Evolutionary conservation across 768 basidiomycete genomes (phyloP).

Genomic region (Leucosporidium creatinivorum): DNA sequence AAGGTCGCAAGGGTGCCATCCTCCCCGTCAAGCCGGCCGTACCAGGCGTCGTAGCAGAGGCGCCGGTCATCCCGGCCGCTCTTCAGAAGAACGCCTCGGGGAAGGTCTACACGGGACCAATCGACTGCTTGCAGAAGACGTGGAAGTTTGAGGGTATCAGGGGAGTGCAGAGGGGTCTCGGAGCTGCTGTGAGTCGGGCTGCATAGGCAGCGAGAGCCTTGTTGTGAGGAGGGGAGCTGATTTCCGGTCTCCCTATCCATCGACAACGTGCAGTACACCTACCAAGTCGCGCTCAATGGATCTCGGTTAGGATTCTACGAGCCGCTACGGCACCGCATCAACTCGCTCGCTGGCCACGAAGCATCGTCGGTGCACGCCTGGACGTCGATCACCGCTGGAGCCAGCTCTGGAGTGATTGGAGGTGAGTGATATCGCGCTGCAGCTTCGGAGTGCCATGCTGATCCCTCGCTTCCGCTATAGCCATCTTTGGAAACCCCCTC

Average conservation of each 20-base stretch:
- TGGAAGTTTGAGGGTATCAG: slow-evolving; percentile 36
- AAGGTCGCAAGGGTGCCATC: slow-evolving; percentile 47
- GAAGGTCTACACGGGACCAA: slow-evolving; percentile 80
- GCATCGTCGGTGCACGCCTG: slow-evolving; percentile 60
- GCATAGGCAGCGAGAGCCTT: too few relatives aligned
- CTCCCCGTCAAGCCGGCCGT: background rate
- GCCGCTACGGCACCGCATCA: slow-evolving; percentile 68
- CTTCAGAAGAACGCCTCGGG: slow-evolving; percentile 18
- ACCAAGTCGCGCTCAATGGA: slow-evolving; percentile 52
- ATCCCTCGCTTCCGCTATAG: slow-evolving; percentile 10
- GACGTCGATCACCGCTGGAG: slow-evolving; percentile 79
- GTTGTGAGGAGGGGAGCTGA: background rate
- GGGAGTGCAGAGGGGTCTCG: slow-evolving; percentile 81
- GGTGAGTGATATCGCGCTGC: slow-evolving; percentile 47
- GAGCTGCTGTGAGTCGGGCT: slow-evolving; percentile 65
- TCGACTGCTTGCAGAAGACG: slow-evolving; percentile 60
- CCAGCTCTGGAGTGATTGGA: slow-evolving; percentile 81
- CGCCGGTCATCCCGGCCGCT: background rate
- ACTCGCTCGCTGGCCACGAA: slow-evolving; percentile 56
- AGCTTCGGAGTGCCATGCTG: background rate
- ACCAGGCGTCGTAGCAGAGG: slow-evolving; percentile 43
- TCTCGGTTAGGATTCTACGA: slow-evolving; percentile 75
- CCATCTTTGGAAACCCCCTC: slow-evolving; percentile 69
- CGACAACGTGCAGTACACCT: slow-evolving; percentile 52
- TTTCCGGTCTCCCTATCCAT: too few relatives aligned